Percentiles rank a stretch among this genome's conserved stretches.
phyloP scores from a whole-genome alignment of 805 yeast genomes.

The Diddensiella caesifluorescens region DNA sequence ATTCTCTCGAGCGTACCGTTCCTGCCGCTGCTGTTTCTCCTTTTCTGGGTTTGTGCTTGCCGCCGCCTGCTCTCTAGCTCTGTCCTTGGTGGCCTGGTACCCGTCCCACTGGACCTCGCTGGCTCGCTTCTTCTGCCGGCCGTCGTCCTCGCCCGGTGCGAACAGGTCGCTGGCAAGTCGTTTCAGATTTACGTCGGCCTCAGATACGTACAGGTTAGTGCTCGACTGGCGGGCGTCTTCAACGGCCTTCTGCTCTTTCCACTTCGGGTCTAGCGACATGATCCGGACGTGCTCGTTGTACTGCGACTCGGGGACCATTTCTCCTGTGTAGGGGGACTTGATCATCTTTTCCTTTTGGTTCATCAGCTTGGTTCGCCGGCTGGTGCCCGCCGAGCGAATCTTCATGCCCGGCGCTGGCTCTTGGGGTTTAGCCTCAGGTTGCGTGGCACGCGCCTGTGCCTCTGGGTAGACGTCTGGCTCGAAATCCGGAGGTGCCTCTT shows the following conservation, averaged over 20 bases:
- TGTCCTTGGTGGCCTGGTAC: conserved; percentile 16
- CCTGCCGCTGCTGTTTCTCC: neutral
- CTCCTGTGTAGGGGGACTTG: conserved; percentile 75
- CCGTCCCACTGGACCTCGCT: conserved; percentile 27
- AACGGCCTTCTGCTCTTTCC: conserved; percentile 54
- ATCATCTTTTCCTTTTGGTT: conserved; percentile 36
- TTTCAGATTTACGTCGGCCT: conserved; percentile 36
- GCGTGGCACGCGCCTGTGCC: neutral
- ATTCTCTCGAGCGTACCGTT: neutral
- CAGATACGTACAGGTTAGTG: conserved; percentile 32
- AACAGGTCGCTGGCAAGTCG: conserved; percentile 31
- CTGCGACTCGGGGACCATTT: conserved; percentile 60
- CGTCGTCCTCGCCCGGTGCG: neutral
- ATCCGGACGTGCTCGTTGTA: conserved; percentile 64
- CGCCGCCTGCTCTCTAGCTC: conserved; percentile 21
- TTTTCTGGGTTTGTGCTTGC: neutral
- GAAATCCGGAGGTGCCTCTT: conserved; percentile 41
- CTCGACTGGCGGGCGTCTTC: conserved; percentile 30
- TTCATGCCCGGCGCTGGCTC: conserved; percentile 39
- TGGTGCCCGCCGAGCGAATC: conserved; percentile 65
- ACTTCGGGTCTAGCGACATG: conserved; percentile 70
- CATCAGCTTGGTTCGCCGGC: conserved; percentile 43
- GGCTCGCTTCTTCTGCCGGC: conserved; percentile 12
- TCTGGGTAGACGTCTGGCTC: conserved; percentile 20
- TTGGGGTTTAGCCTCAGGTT: conserved; percentile 5